Evolutionary conservation across 306 rosid species (phyloP).

Genomic region (Prinsepia uniflora): DNA sequence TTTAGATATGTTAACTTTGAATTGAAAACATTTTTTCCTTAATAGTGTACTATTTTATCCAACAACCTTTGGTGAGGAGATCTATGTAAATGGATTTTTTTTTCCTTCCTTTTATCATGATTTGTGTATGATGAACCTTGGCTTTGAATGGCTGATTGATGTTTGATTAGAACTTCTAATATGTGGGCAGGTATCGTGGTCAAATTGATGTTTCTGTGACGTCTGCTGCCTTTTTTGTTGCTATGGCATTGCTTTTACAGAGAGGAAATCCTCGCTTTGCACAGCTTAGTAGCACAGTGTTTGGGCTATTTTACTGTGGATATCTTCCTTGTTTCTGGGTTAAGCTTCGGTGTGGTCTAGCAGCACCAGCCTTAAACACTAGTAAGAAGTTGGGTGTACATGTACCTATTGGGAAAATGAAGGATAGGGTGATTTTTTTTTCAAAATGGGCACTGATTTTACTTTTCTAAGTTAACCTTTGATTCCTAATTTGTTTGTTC

Average conservation of each 20-base stretch:
- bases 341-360: slow-evolving; percentile 93
- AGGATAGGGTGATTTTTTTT: background rate
- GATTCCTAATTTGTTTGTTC: background rate
- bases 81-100: background rate
- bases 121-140: background rate
- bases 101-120: background rate
- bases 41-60: background rate
- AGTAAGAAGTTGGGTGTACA: slow-evolving; percentile 34
- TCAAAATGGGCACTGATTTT: background rate
- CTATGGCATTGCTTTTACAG: slow-evolving; percentile 72
- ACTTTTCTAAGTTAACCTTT: background rate
- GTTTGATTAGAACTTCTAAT: slow-evolving; percentile 39
- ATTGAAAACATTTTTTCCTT: background rate
- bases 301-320: slow-evolving; percentile 91
- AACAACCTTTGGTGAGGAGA: too few relatives aligned
- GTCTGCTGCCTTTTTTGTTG: slow-evolving; percentile 87
- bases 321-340: slow-evolving; percentile 99
- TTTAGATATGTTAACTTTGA: background rate
- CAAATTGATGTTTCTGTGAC: slow-evolving; percentile 88
- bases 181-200: slow-evolving; percentile 67
- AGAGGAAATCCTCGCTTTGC: slow-evolving; percentile 93
- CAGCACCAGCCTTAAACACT: slow-evolving; percentile 88
- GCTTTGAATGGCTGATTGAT: slow-evolving; percentile 16
- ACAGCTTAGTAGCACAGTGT: slow-evolving; percentile 88
- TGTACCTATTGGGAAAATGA: background rate